A percentile compares a stretch with the other conserved stretches of the same genome.
Evolutionary conservation across 371 early-diverging fungal species (phyloP).

Genomic region (Mortierella sp.): DNA sequence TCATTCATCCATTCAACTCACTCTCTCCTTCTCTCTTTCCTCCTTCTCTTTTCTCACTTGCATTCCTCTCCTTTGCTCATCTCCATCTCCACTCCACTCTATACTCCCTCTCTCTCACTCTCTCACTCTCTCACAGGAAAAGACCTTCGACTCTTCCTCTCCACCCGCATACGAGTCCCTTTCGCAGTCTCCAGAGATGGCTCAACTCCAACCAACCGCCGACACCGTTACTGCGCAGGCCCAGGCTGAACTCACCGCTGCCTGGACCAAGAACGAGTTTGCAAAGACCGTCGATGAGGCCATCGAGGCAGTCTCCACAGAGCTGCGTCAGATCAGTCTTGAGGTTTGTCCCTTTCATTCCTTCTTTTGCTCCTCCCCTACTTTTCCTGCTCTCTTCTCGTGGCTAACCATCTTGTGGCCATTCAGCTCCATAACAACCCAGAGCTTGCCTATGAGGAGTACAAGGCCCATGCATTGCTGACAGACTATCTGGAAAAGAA

Average conservation of each 20-base stretch:
- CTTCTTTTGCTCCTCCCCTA: neutral
- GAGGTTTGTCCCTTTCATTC: conserved; percentile 32
- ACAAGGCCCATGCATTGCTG: conserved; percentile 52
- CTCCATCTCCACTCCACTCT: neutral
- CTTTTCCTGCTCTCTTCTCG: neutral
- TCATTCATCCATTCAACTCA: neutral
- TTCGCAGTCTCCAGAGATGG: conserved; percentile 17
- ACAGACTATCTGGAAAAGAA: conserved; percentile 53
- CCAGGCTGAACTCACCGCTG: conserved; percentile 11
- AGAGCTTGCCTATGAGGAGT: conserved; percentile 54
- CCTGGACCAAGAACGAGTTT: conserved; percentile 39
- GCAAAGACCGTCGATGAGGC: conserved; percentile 52
- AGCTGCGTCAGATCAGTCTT: conserved; percentile 58
- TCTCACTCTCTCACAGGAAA: conserved; percentile 15
- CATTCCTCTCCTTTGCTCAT: neutral
- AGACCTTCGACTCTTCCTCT: conserved; percentile 2
- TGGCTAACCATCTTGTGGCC: neutral
- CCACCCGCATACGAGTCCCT: conserved; percentile 38
- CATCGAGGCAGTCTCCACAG: conserved; percentile 54
- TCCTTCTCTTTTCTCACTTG: neutral
- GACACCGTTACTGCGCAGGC: neutral
- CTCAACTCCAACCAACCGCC: conserved; percentile 7
- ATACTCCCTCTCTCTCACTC: neutral
- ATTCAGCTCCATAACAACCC: conserved; percentile 54
- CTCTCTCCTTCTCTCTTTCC: conserved; percentile 1